Base-by-base conservation (phyloP, 257 asterid genomes). In the Sherardia arvensis region DNA sequence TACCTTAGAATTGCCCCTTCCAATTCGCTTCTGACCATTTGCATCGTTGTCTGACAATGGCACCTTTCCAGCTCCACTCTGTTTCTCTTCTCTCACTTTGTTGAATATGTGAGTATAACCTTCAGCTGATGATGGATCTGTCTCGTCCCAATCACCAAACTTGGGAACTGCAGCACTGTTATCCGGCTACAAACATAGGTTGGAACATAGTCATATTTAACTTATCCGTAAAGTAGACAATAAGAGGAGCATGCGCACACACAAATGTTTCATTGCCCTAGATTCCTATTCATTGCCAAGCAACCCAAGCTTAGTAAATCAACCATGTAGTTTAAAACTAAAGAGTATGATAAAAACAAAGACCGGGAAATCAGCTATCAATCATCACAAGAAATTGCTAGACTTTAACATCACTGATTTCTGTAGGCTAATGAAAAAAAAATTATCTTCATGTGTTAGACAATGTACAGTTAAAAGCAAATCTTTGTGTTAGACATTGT, bases 101-200 rank as follows among this genome's bases (percentile, higher is more conserved):
- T 80, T 76, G 72, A 86, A 89, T 63, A 89, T 81, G 60, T 83
- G 95, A 25, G 81, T 70, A 72, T 70, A 86, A 10, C 85, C 89
- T 80, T 89, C 97, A 15, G 95, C 95, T 38, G 97, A 67, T 36
- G 95, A 69, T 30, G 97, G 95, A 73, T 86, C 88, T 3, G 57
- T 86, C 74, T 83, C 97, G 27, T 89, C 86, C 97, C 97, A 89
- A 14, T 84, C 97, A 17, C 97, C 97, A 26, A 89, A 89, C 70
- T 78, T 86, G 21, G 95, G 97, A 71, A 89, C 89, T 32, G 87
- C 89, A 29, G 85, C 83, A 78, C 86, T 68, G 60, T 77, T 79
- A 76, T 86, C 95, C n/a, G 91, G 87, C 97, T 89, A 81, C 81
- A 7, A 69, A 69, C 40, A 67, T 49, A 12, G 11, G 32, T 12